These are phyloP conservation scores for Rosa persica DNA, from an alignment of 306 rosid species.

Conservation along the genomic window DNA sequence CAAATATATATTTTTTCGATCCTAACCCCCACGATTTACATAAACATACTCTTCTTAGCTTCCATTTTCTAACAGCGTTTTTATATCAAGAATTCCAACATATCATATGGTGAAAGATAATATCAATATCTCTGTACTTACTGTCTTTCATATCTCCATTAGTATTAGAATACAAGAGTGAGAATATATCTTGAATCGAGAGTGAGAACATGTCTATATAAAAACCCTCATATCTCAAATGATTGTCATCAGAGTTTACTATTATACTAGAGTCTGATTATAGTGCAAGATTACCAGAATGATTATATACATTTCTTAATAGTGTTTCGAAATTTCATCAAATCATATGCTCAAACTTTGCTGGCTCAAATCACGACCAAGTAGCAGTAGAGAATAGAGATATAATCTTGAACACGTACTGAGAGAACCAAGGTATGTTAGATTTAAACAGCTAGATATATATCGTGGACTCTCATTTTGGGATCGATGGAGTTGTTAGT, in stretches of 20 bases:
- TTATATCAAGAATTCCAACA: too few species aligned
- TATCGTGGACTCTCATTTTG: conserved; percentile 22
- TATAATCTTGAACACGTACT: background rate
- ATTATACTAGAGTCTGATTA: background rate
- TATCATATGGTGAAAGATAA: too few species aligned
- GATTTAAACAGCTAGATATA: background rate
- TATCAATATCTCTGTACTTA: too few species aligned
- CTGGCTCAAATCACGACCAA: conserved; percentile 20
- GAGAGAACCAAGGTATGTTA: background rate
- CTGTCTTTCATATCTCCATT: background rate
- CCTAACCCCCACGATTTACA: too few species aligned
- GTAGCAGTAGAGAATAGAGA: background rate
- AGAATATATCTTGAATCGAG: background rate
- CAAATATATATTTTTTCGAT: too few species aligned
- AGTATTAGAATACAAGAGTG: too few species aligned
- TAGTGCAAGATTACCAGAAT: background rate
- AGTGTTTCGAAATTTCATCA: conserved; percentile 9
- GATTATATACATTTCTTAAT: conserved; percentile 7
- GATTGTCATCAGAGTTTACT: conserved; percentile 9
- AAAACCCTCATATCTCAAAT: background rate
- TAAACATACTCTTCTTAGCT: too few species aligned
- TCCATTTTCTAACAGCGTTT: too few species aligned
- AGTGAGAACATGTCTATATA: background rate
- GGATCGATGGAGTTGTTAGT: conserved; percentile 28
- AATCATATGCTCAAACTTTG: conserved; percentile 12